phyloP scores from a whole-genome alignment of 495 filamentous ascomycete genomes.

The Aspergillus haitiensis region DNA sequence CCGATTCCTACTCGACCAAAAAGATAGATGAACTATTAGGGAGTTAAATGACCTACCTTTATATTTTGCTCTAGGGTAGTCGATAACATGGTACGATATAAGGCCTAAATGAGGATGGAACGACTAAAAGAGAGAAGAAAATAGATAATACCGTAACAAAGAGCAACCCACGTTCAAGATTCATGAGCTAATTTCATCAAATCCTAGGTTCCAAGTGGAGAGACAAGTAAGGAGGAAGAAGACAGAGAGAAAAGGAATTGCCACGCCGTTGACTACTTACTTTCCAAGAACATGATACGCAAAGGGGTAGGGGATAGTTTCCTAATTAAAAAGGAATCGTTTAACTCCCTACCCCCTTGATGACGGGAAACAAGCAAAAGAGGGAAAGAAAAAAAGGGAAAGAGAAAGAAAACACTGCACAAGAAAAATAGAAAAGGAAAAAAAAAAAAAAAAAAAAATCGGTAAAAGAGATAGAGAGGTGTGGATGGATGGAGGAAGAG shows the following conservation, averaged over 20 bases:
- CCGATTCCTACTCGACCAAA: too few relatives aligned
- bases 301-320: not conserved
- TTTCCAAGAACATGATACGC: constrained; percentile 29
- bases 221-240: constrained; percentile 10
- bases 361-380: constrained; percentile 16
- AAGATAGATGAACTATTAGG: too few relatives aligned
- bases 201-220: constrained; percentile 21
- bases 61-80: too few relatives aligned
- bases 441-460: constrained; percentile 19
- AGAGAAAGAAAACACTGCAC: constrained; percentile 17
- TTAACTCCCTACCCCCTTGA: constrained; percentile 7
- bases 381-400: constrained; percentile 11
- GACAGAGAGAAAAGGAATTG: constrained; percentile 7
- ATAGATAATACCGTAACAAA: too few relatives aligned
- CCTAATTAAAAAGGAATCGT: not conserved
- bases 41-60: too few relatives aligned
- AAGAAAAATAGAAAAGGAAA: constrained; percentile 19
- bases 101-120: too few relatives aligned
- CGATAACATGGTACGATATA: too few relatives aligned
- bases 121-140: too few relatives aligned
- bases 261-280: constrained; percentile 29
- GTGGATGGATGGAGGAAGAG: constrained; percentile 9
- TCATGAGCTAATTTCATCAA: constrained; percentile 19
- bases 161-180: constrained; percentile 10
- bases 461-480: constrained; percentile 13